Base-by-base conservation (phyloP, 305 asterid genomes). In the Lippia alba region DNA sequence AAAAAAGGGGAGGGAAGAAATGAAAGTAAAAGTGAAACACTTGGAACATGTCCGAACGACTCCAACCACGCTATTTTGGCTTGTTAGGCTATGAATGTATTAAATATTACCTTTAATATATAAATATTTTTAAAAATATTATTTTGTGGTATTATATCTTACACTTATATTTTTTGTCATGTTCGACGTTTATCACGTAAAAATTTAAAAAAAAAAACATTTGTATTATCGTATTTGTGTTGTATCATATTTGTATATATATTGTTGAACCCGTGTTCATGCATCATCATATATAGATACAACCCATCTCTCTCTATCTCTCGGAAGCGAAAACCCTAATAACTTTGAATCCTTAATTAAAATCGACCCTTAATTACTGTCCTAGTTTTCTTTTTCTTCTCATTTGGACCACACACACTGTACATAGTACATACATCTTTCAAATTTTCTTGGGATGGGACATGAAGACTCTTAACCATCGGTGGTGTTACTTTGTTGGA, bases 321-420 rank as follows among this genome's bases (percentile, higher is more conserved):
- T 10, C 24, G 4, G 17, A 57, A 33, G 50, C 33, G 50, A 78
- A 81, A 83, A 83, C 87, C 93, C 93, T 87, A 85, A 76, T 77
- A 64, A 69, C 74, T 67, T 58, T 61, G 56, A 49, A 19, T 66
- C 63, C 64, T 55, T 24, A 24, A 24, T 12, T 50, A 48, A 66
- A 49, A 54, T 77, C 74, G 5, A 36, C 9, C 9, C 9, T 36
- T n/a, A n/a, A n/a, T 36, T 36, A 54, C 57, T 73, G 59, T 68
- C 74, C 64, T 68, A 71, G 36, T 69, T 69, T 65, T 36, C 48
- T 69, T 69, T 74, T 76, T 74, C 70, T 70, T 53, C 51, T 56
- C 51, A 34, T 77, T 66, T 59, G 92, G 92, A 84, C 92, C 92
- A 86, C 92, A 60, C 30, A 53, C 75, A 57, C 2, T 1, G 3